Base-by-base conservation (phyloP, 805 yeast genomes). In the Cyberlindnera meyerae region DNA sequence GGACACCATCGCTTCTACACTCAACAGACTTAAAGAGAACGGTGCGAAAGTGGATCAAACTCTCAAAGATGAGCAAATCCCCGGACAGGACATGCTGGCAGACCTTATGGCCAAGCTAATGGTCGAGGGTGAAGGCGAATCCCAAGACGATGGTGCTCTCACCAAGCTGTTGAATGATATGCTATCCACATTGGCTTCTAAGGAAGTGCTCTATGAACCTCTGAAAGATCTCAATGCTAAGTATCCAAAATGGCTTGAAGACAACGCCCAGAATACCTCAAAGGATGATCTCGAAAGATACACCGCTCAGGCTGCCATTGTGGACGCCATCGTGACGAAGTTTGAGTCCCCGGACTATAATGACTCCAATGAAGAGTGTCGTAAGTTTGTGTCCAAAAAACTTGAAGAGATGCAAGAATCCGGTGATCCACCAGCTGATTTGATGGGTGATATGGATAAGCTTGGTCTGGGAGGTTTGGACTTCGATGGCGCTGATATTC, bases 121-220 rank as follows among this genome's bases (percentile, higher is more conserved):
- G 18, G 66, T 73, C 9, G 73, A 60, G 4, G 62, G 52, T 3
- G 65, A 54, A 11, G 22, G n/a, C n/a, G n/a, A 20, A 9, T 8
- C 22, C 7, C 22, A 20, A 9, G 66, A 55, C 6, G 60, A 54
- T 12, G 61, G 82, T 44, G 88, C 82, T 52, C 71, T 80, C 60
- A 66, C 80, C 18, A 74, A 75, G 41, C 61, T 86, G 32, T 62
- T 86, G 42, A 71, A 70, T 14, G 86, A 83, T 25, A 78, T 90
- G 77, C 67, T 90, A 51, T 80, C 77, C 44, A 90, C 88, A 55
- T 70, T 90, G 57, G 75, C 93, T 7, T 77, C 93, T 5, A 90
- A 88, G 54, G 89, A 81, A 39, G 83, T 89, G 15, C 68, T 90
- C 26, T 89, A 85, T 54, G 95, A 82, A 48, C 96, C 97, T 3